A percentile compares a stretch with the other conserved stretches of the same genome.
These are phyloP conservation scores for Claviceps sp. DNA, from an alignment of 2,329 filamentous ascomycete species.

Conservation along the genomic window DNA sequence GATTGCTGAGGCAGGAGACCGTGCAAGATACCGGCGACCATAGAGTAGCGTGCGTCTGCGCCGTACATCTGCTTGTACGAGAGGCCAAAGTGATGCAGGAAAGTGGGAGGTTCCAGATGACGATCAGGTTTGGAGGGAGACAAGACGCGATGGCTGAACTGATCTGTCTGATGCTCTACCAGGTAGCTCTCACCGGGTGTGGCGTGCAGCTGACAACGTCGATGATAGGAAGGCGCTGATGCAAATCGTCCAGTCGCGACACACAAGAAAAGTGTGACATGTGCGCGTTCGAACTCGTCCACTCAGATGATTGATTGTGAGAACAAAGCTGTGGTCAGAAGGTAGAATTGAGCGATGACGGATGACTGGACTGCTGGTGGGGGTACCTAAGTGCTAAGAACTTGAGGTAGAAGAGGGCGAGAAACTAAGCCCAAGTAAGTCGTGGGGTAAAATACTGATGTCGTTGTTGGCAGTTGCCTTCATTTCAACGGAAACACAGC, in stretches of 20 bases:
- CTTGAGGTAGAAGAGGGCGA: neutral
- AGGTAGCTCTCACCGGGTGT: neutral
- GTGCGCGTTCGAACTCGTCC: slow-evolving; percentile 1
- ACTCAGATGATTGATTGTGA: neutral
- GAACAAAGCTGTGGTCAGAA: neutral
- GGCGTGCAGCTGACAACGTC: slow-evolving; percentile 5
- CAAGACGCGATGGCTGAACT: neutral
- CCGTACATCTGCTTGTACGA: neutral
- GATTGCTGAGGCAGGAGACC: neutral
- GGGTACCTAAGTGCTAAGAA: neutral
- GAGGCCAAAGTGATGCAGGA: neutral
- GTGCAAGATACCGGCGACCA: neutral
- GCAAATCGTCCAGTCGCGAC: slow-evolving; percentile 1
- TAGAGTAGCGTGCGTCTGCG: neutral
- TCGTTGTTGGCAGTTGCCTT: neutral
- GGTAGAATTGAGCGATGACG: neutral
- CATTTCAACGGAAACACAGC: neutral
- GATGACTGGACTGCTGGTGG: slow-evolving; percentile 4
- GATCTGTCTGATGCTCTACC: neutral
- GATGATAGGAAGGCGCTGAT: slow-evolving; percentile 2
- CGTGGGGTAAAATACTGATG: neutral
- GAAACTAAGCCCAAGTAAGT: slow-evolving; percentile 3
- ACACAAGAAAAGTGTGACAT: slow-evolving; percentile 5
- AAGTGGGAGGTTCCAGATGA: slow-evolving; percentile 2
- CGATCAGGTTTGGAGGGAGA: neutral